These are phyloP conservation scores for Metschnikowia cerradonensis DNA, from an alignment of 805 yeast genomes.

Conservation along the genomic window DNA sequence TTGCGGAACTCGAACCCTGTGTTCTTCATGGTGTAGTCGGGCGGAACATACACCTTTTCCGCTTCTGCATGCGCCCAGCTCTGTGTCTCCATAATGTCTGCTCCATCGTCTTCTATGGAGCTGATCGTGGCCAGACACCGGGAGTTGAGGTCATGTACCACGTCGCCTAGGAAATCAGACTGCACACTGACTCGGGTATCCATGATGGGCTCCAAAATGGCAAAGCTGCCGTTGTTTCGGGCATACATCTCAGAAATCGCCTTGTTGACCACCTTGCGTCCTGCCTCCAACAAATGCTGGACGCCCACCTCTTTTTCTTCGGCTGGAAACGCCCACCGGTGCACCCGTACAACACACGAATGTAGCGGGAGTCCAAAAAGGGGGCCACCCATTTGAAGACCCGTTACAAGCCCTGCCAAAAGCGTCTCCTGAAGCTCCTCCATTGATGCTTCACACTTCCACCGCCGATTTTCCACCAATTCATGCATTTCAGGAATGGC, in stretches of 20 bases:
- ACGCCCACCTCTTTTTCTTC: conserved; percentile 36
- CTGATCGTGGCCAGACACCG: conserved; percentile 71
- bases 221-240: conserved; percentile 27
- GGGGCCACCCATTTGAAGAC: conserved; percentile 66
- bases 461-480: conserved; percentile 33
- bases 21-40: conserved; percentile 59
- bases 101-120: conserved; percentile 63
- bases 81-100: conserved; percentile 31
- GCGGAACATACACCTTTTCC: conserved; percentile 64
- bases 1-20: conserved; percentile 21
- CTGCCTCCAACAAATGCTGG: conserved; percentile 42
- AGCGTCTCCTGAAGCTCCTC: conserved; percentile 53
- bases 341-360: conserved; percentile 54
- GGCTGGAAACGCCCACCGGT: conserved; percentile 49
- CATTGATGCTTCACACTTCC: conserved; percentile 47
- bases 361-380: conserved; percentile 54
- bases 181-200: conserved; percentile 59
- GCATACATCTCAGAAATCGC: conserved; percentile 22
- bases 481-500: conserved; percentile 8
- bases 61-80: conserved; percentile 54
- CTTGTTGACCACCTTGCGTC: conserved; percentile 32
- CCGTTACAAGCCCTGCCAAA: conserved; percentile 55
- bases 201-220: conserved; percentile 87
- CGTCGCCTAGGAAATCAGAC: conserved; percentile 74
- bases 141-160: conserved; percentile 79